Evolutionary conservation across 148 eudicot species (phyloP).

Genomic region (Rhododendron williamsianum): DNA sequence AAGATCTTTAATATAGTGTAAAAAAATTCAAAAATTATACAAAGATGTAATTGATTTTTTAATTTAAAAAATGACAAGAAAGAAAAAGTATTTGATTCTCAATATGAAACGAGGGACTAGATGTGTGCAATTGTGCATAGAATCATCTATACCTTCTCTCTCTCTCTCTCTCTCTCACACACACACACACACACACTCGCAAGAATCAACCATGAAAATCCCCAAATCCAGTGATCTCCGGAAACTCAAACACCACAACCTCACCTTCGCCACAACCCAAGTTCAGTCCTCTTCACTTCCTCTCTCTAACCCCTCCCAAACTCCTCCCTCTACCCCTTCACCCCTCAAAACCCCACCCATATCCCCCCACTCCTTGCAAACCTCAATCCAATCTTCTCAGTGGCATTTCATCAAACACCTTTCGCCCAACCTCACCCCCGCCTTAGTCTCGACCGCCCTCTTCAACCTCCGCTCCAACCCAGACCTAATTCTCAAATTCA

Average conservation of each 20-base stretch:
- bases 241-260: constrained; percentile 9
- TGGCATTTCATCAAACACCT: constrained; percentile 69
- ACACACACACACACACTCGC: neutral
- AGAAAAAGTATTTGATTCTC: no score
- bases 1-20: no score
- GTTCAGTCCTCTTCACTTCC: constrained; percentile 1
- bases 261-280: neutral
- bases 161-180: neutral
- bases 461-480: constrained; percentile 43
- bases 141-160: neutral
- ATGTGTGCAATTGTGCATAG: no score
- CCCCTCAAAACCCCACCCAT: constrained; percentile 5
- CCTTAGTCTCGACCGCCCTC: constrained; percentile 34
- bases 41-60: no score
- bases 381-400: constrained; percentile 36
- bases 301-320: constrained; percentile 6
- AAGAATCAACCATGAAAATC: constrained; percentile 20
- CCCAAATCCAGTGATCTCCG: constrained; percentile 10
- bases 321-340: constrained; percentile 3
- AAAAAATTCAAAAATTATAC: no score
- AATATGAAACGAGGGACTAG: no score
- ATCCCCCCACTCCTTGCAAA: constrained; percentile 16
- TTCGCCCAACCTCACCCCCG: constrained; percentile 26
- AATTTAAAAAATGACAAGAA: no score
- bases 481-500: constrained; percentile 26